Evolutionary conservation across 2,329 filamentous ascomycete species (phyloP), one percentile per base, ranked within the genome.

Genomic region (Fusarium agapanthi): DNA sequence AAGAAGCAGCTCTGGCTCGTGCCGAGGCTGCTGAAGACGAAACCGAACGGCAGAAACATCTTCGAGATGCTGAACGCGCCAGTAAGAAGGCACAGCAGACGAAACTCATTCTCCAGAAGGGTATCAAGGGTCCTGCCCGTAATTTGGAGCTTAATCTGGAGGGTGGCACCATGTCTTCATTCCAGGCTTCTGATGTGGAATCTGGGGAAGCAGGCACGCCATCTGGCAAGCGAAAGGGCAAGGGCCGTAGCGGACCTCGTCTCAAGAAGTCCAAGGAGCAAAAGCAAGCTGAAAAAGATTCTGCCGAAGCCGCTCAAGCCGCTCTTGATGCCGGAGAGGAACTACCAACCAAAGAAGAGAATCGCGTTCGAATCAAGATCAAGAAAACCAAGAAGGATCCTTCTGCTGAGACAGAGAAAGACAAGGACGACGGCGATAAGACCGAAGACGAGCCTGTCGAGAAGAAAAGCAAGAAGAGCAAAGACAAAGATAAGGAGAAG

Each of bases 21-120:
- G 94, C 95, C 15, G 89, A 92, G 65, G 89, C 91, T 59, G 93
- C 94, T 6, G 89, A 93, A 72, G 94, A 98, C 78, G 93, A 96
- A 70, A 88, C 91, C 32, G 95, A 97, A 81, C 91, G 91, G 74
- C 90, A 91, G 77, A 95, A 92, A 80, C 92, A 95, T 77, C 86
- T 96, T 48, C 91, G 92, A 54, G 95, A 97, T 77, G 95, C 95
- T 28, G 94, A 97, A 77, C 92, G 95, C 64, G 94, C 94, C 20
- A 94, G 94, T 77, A 96, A 97, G 84, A 98, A 97, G 85, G 95
- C 94, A 14, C 93, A 94, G 80, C 93, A 95, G 73, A 98, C 95
- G 24, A 95, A 95, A 83, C 89, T 94, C 69, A 93, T 96, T 54
- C 86, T 98, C 51, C 93, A 96, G 75, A 94, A 95, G 78, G 94